A percentile compares a stretch with the other conserved stretches of the same genome.
These are phyloP conservation scores for Dinochytrium kinnereticum DNA, from an alignment of 371 early-diverging fungal genomes.

Conservation along the genomic window DNA sequence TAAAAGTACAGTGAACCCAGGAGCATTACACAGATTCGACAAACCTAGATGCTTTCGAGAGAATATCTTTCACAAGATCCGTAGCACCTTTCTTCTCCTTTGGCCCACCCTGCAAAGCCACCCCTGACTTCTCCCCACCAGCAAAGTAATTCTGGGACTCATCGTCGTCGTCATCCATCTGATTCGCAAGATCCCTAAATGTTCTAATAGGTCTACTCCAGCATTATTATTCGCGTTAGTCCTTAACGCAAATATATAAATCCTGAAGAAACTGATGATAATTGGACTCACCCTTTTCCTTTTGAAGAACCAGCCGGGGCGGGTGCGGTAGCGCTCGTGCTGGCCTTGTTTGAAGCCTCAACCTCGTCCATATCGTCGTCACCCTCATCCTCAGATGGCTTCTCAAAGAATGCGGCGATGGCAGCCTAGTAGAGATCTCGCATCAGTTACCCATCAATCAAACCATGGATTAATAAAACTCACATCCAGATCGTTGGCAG, in stretches of 20 bases:
- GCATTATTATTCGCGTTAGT: background rate
- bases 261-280: no score
- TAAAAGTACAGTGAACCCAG: no score
- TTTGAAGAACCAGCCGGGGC: background rate
- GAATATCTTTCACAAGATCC: slow-evolving; percentile 75
- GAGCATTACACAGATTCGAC: slow-evolving; percentile 26
- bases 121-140: slow-evolving; percentile 82
- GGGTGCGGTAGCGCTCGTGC: background rate
- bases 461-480: background rate
- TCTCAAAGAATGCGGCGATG: background rate
- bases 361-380: background rate
- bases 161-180: slow-evolving; percentile 28
- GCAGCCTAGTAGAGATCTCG: slow-evolving; percentile 14
- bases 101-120: slow-evolving; percentile 60
- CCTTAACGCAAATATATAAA: no score
- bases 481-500: slow-evolving; percentile 6
- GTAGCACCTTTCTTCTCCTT: slow-evolving; percentile 60
- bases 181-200: background rate
- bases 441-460: no score
- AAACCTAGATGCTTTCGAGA: slow-evolving; percentile 81
- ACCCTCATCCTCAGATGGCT: background rate
- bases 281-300: background rate
- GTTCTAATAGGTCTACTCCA: slow-evolving; percentile 1
- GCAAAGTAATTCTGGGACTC: slow-evolving; percentile 79
- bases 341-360: background rate